phyloP scores from a whole-genome alignment of 1,139 yeast species.

The Diutina neorugosa region DNA sequence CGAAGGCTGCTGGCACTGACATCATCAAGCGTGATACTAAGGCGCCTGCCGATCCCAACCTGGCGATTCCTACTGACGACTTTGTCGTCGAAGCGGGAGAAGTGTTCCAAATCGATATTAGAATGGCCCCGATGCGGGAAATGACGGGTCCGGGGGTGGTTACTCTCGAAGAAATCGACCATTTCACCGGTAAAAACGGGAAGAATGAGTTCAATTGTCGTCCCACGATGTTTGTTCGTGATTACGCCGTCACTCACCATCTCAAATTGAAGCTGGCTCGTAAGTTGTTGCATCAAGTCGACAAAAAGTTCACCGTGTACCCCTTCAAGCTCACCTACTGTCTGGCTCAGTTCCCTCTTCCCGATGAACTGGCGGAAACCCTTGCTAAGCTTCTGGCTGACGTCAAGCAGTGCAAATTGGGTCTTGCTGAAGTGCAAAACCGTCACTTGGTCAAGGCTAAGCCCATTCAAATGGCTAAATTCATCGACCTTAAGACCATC shows the following conservation, averaged over 20 bases:
- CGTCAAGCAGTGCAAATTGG: conserved; percentile 54
- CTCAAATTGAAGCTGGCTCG: conserved; percentile 69
- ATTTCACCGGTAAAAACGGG: conserved; percentile 20
- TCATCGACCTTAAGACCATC: conserved; percentile 55
- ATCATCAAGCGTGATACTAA: conserved; percentile 17
- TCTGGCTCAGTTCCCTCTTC: conserved; percentile 46
- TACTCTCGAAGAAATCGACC: conserved; percentile 54
- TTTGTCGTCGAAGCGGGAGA: conserved; percentile 70
- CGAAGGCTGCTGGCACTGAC: conserved; percentile 20
- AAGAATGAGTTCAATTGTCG: conserved; percentile 38
- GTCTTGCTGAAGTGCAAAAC: conserved; percentile 70
- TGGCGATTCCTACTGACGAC: conserved; percentile 67
- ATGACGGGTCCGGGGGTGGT: conserved; percentile 48
- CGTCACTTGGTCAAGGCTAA: conserved; percentile 69
- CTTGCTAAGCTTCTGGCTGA: conserved; percentile 28
- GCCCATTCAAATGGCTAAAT: conserved; percentile 62
- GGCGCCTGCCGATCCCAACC: conserved; percentile 10
- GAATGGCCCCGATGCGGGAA: conserved; percentile 57
- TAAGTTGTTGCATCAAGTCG: conserved; percentile 56
- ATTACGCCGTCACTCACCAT: conserved; percentile 67
- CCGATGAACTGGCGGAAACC: conserved; percentile 19
- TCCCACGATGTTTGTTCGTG: conserved; percentile 75
- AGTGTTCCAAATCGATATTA: conserved; percentile 74
- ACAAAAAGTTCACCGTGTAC: conserved; percentile 67
- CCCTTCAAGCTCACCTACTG: conserved; percentile 78